Conservation (phyloP, 768 basidiomycete genomes). For the Lentinula raphanica region DNA sequence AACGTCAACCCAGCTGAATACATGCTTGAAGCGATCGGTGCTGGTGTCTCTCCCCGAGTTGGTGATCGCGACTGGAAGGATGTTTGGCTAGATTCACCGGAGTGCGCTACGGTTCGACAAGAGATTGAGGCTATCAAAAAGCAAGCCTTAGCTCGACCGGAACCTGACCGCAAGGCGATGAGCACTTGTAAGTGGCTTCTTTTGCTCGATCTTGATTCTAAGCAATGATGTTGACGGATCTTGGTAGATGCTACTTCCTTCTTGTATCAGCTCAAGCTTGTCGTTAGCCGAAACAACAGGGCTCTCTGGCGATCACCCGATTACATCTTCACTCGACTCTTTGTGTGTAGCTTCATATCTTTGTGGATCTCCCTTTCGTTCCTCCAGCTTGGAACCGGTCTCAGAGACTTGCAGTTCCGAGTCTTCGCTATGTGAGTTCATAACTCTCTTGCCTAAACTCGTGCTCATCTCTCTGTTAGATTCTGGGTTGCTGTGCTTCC, state of each 20-base stretch:
- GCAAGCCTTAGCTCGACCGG: slow-evolving; percentile 39
- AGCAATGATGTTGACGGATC: neutral
- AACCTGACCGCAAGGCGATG: slow-evolving; percentile 32
- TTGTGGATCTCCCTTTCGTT: slow-evolving; percentile 75
- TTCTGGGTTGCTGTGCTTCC: slow-evolving; percentile 68
- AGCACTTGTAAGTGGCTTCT: slow-evolving; percentile 39
- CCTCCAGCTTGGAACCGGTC: slow-evolving; percentile 61
- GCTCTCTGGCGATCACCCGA: slow-evolving; percentile 82
- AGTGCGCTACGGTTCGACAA: slow-evolving; percentile 36
- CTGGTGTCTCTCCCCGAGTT: slow-evolving; percentile 66
- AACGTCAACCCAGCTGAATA: slow-evolving; percentile 79
- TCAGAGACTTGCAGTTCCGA: slow-evolving; percentile 71
- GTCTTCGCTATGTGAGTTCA: slow-evolving; percentile 68
- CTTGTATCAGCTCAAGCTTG: slow-evolving; percentile 65
- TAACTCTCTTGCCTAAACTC: neutral
- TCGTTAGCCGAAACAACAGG: slow-evolving; percentile 59
- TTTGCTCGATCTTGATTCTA: neutral
- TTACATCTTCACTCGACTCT: slow-evolving; percentile 80
- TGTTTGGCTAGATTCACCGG: slow-evolving; percentile 73
- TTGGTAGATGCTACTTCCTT: slow-evolving; percentile 67
- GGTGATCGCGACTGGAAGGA: slow-evolving; percentile 84
- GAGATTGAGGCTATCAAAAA: slow-evolving; percentile 46
- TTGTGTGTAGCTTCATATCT: slow-evolving; percentile 67
- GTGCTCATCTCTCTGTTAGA: slow-evolving; percentile 23
- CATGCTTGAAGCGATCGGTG: slow-evolving; percentile 85